A percentile compares a stretch with the other conserved stretches of the same genome.
Conservation (phyloP, 106 monocot species). For the Hemerocallis citrina region DNA sequence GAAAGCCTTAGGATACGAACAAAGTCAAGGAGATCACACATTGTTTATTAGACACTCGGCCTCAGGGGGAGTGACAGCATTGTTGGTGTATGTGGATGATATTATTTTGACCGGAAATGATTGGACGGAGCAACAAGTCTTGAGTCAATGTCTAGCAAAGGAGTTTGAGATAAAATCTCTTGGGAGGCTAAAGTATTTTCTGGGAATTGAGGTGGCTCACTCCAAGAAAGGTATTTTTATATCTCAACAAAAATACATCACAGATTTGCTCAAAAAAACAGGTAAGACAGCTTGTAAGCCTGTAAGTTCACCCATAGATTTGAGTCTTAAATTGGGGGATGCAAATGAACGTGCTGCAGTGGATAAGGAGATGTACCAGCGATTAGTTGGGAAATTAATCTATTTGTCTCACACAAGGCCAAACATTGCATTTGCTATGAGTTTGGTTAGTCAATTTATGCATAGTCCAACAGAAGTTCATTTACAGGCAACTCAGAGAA, state of each 20-base stretch:
- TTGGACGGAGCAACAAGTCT: not conserved
- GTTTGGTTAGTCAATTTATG: not conserved
- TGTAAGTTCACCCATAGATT: too few relatives aligned
- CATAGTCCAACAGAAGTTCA: not conserved
- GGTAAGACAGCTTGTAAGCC: not conserved
- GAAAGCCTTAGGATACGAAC: not conserved
- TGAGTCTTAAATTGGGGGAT: not conserved
- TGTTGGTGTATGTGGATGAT: conserved; percentile 3
- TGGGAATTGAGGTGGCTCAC: conserved; percentile 10
- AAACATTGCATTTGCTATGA: not conserved
- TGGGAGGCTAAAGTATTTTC: not conserved
- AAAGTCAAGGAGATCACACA: not conserved
- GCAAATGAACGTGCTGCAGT: not conserved
- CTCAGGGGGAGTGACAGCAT: too few relatives aligned
- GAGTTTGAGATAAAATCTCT: conserved; percentile 4
- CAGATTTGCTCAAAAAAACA: not conserved
- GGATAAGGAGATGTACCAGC: not conserved
- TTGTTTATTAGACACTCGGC: not conserved
- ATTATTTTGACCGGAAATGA: not conserved
- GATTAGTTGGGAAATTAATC: not conserved
- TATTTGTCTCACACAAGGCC: not conserved
- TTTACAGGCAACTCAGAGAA: not conserved
- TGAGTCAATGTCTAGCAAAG: not conserved
- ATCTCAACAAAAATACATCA: not conserved
- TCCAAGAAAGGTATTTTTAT: not conserved